Percentiles rank a stretch among this genome's conserved stretches.
Evolutionary conservation across 257 asterid genomes (phyloP).

Genomic region (Solanum lycopersicoides): DNA sequence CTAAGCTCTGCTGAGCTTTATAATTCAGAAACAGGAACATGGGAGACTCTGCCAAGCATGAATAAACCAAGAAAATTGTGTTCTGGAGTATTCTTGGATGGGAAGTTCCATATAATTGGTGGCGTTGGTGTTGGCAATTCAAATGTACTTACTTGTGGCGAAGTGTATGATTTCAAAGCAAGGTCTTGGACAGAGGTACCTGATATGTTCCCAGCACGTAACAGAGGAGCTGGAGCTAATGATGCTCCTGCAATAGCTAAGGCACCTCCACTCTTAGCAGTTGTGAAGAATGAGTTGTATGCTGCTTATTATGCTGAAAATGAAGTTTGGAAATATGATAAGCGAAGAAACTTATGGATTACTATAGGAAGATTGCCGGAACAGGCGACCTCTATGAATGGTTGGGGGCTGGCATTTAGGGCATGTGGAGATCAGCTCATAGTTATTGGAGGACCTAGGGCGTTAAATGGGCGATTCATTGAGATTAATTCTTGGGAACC

Average conservation of each 20-base stretch:
- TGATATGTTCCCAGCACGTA: slow-evolving; percentile 54
- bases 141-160: slow-evolving; percentile 54
- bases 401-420: slow-evolving; percentile 94
- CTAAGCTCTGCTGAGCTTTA: slow-evolving; percentile 65
- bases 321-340: slow-evolving; percentile 54
- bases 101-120: slow-evolving; percentile 64
- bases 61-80: slow-evolving; percentile 64
- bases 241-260: slow-evolving; percentile 43
- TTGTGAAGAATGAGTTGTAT: slow-evolving; percentile 63
- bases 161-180: slow-evolving; percentile 47
- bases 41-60: slow-evolving; percentile 71
- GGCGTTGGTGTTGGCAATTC: slow-evolving; percentile 50
- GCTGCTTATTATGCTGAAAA: slow-evolving; percentile 66
- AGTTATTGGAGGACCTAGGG: slow-evolving; percentile 74
- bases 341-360: slow-evolving; percentile 33
- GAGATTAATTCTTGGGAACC: slow-evolving; percentile 83
- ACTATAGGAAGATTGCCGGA: slow-evolving; percentile 63
- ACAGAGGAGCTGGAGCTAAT: slow-evolving; percentile 11
- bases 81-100: slow-evolving; percentile 77
- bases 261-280: slow-evolving; percentile 86
- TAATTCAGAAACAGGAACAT: slow-evolving; percentile 42
- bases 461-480: slow-evolving; percentile 43
- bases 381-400: slow-evolving; percentile 56
- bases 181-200: slow-evolving; percentile 55
- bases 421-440: slow-evolving; percentile 73